These are phyloP conservation scores for Piromyces finnis DNA, from an alignment of 192 early-diverging fungal genomes.

Conservation along the genomic window DNA sequence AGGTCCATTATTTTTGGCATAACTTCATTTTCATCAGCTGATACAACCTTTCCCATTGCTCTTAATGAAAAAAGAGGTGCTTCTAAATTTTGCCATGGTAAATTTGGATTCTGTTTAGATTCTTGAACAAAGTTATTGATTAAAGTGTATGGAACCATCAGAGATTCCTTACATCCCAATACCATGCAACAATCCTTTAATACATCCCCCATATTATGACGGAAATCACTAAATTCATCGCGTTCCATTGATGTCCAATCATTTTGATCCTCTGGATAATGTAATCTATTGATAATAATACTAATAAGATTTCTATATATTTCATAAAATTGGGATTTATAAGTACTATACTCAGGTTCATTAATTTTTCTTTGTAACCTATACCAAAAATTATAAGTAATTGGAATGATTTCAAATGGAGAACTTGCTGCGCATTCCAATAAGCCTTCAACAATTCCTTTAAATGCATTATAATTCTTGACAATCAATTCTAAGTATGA, in stretches of 20 bases:
- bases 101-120: conserved; percentile 12
- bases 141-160: conserved; percentile 43
- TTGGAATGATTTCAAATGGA: conserved; percentile 67
- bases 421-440: conserved; percentile 60
- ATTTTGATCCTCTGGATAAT: conserved; percentile 54
- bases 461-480: conserved; percentile 43
- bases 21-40: conserved; percentile 45
- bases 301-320: conserved; percentile 54
- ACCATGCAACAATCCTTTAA: conserved; percentile 86
- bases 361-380: conserved; percentile 38
- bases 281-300: conserved; percentile 68
- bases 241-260: conserved; percentile 66
- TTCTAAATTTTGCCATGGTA: conserved; percentile 83
- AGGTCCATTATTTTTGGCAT: conserved; percentile 86
- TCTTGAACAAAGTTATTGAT: conserved; percentile 15
- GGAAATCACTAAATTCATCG: conserved; percentile 94
- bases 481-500: conserved; percentile 61
- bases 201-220: conserved; percentile 91
- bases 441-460: conserved; percentile 59
- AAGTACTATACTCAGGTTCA: conserved; percentile 3
- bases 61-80: conserved; percentile 85
- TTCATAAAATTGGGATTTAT: conserved; percentile 8
- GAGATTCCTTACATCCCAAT: conserved; percentile 52
- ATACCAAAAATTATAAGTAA: conserved; percentile 88
- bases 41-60: conserved; percentile 76